Evolutionary conservation across 2,329 filamentous ascomycete species (phyloP), one percentile per base, ranked within the genome.

Genomic region (Fusarium haematococcum): DNA sequence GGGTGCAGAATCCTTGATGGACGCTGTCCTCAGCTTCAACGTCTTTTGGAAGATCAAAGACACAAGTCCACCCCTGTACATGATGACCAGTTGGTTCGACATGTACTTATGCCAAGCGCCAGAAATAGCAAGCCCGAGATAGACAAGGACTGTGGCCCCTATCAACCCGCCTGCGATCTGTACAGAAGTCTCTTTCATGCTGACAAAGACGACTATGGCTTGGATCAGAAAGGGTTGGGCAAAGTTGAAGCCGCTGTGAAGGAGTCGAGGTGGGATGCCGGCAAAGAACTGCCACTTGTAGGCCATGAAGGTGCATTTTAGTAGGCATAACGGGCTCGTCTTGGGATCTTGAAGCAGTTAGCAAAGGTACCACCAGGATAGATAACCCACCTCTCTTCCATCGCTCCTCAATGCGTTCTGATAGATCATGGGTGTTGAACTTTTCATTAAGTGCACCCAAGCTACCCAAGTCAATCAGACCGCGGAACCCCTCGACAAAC

Each of bases 21-120:
- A 70, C 0, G 77, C 70, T 0, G 78, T 75, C 13, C 78, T 78
- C 18, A 86, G 69, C 1, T 76, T 72, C 1, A 86, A 67, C 0
- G 85, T 86, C 73, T 87, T 86, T 20, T 84, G 83, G 73, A 87
- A 90, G 2, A 91, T 84, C 72, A 89, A 79, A 0, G 86, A 85
- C 5, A 82, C 75, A 2, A 85, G 65, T 1, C 78, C 80, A 2
- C 79, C 83, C 25, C 84, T 80, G 35, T 80, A 77, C 78, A 83
- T 81, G 10, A 82, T 81, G 30, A 83, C 80, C 25, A 81, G 77
- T 41, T 83, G 82, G 56, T 77, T 81, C 0, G 82, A 81, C 25
- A 80, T 73, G 65, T 85, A 83, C 32, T 80, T 79, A 63, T 84
- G 81, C 66, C 77, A 79, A 2, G 70, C 62, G 2, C 54, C 52